Evolutionary conservation across 2,329 filamentous ascomycete genomes (phyloP), one percentile per base, ranked within the genome.

Genomic region (Fusarium sp.): DNA sequence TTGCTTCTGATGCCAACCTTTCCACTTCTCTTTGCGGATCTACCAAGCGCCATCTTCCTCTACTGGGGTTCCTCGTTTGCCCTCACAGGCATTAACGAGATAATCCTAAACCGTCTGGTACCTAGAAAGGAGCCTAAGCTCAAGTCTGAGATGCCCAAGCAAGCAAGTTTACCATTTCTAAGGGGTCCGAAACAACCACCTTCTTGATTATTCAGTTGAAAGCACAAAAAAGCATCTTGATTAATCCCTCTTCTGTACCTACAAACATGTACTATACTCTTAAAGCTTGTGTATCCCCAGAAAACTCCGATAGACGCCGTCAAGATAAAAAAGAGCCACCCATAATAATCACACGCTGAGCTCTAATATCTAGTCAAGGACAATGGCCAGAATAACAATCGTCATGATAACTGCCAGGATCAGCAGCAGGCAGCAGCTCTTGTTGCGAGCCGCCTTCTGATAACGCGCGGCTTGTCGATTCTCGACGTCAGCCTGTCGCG

Each of bases 391-490:
- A 68, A 99, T 87, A 51, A 99, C 92, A 76, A 99, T 94, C 5
- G 94, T 93, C 78, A 98, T 83, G 68, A 99, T 96, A 56, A 99
- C 90, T 2, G 93, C 92, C 79, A 99, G 82, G 69, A 99, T 96
- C 59, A 99, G 84, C 79, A 99, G 84, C 80, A 99, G 85, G 81
- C 95, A 98, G 82, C 96, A 99, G 44, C 94, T 94, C 87, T 97
- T 98, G 84, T 94, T 96, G 74, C 97, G 90, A 31, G 96, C 96
- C 71, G 94, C 95, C 88, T 95, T 98, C 87, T 99, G 97, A 83
- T 98, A 97, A 78, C 94, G 88, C 72, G 93, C 94, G 20, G 96
- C 96, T 77, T 93, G 92, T 71, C 94, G 89, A 76, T 98, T 87
- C 84, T 99, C 96, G 65, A 92, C 84, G 81, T 98, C 94, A 46